phyloP scores from a whole-genome alignment of 2,329 filamentous ascomycete species.

The Ophiosphaerella herpotricha region DNA sequence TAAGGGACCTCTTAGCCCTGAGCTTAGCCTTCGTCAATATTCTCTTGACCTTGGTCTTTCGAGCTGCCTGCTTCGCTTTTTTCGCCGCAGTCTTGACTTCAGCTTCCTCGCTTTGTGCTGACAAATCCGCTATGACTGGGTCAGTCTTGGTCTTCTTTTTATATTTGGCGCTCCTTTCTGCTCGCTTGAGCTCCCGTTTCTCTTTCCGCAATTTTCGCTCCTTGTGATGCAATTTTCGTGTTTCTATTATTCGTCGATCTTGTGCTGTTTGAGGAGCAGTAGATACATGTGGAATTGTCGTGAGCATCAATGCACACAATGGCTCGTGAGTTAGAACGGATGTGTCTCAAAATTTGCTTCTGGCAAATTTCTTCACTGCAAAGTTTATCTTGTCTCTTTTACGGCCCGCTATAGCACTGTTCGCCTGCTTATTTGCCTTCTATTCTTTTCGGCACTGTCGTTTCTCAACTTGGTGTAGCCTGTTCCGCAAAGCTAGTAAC shows the following conservation, averaged over 20 bases:
- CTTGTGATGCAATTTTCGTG: too few species aligned
- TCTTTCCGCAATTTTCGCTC: not conserved
- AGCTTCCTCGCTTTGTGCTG: too few species aligned
- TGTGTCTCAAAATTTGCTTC: not conserved
- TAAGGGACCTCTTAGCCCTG: not conserved
- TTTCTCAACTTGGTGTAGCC: constrained; percentile 10
- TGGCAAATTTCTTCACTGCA: not conserved
- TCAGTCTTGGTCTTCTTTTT: not conserved
- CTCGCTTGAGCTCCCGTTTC: not conserved
- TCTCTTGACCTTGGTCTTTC: not conserved
- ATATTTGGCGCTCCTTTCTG: not conserved
- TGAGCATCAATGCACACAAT: too few species aligned
- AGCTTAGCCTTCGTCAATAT: not conserved
- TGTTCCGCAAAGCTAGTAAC: constrained; percentile 8
- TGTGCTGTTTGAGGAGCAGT: too few species aligned
- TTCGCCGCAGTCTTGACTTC: too few species aligned
- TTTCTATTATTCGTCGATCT: too few species aligned
- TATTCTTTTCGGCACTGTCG: not conserved
- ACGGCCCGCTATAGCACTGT: not conserved
- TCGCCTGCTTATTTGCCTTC: not conserved
- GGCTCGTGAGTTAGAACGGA: too few species aligned
- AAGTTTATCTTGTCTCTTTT: not conserved
- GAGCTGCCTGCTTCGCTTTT: not conserved
- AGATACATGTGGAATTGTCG: too few species aligned
- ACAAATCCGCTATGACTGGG: too few species aligned